Evolutionary conservation across 768 basidiomycete genomes (phyloP).

Genomic region (Xerocomellus chrysenteron): DNA sequence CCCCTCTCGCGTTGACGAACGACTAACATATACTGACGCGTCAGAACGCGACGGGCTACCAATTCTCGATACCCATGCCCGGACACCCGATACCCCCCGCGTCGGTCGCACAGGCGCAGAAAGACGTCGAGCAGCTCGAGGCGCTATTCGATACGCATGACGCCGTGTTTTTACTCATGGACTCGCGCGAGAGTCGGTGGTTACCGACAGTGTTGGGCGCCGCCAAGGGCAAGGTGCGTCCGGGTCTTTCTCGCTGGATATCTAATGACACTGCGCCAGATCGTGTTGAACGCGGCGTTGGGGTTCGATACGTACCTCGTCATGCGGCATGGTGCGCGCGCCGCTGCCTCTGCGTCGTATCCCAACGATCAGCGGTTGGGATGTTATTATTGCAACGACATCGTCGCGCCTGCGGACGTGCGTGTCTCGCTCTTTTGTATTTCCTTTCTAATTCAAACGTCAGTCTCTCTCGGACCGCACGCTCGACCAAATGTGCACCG

Average conservation of each 20-base stretch:
- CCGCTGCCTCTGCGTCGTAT: slow-evolving; percentile 21
- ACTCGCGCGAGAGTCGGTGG: slow-evolving; percentile 97
- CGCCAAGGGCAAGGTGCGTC: slow-evolving; percentile 74
- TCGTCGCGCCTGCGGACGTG: slow-evolving; percentile 95
- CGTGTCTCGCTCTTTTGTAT: slow-evolving; percentile 17
- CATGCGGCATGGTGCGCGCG: slow-evolving; percentile 87
- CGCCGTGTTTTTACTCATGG: slow-evolving; percentile 92
- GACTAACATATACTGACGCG: neutral
- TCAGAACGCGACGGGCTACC: slow-evolving; percentile 79
- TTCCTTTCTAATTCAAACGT: too few relatives aligned
- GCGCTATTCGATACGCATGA: slow-evolving; percentile 82
- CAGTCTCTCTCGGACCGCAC: slow-evolving; percentile 83
- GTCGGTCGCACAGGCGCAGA: slow-evolving; percentile 53
- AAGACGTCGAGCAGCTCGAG: slow-evolving; percentile 74
- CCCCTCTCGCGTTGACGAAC: too few relatives aligned
- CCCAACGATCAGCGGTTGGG: slow-evolving; percentile 54
- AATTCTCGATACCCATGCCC: slow-evolving; percentile 92
- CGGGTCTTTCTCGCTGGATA: neutral
- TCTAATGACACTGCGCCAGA: slow-evolving; percentile 40
- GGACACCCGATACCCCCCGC: slow-evolving; percentile 83
- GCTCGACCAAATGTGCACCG: slow-evolving; percentile 99
- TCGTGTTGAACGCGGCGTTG: slow-evolving; percentile 91
- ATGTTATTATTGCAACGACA: slow-evolving; percentile 98
- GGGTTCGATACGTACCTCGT: slow-evolving; percentile 97
- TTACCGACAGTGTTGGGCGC: slow-evolving; percentile 87